Percentiles rank a stretch among this genome's conserved stretches.
Conservation (phyloP, 306 rosid species). For the Vigna unguiculata region DNA sequence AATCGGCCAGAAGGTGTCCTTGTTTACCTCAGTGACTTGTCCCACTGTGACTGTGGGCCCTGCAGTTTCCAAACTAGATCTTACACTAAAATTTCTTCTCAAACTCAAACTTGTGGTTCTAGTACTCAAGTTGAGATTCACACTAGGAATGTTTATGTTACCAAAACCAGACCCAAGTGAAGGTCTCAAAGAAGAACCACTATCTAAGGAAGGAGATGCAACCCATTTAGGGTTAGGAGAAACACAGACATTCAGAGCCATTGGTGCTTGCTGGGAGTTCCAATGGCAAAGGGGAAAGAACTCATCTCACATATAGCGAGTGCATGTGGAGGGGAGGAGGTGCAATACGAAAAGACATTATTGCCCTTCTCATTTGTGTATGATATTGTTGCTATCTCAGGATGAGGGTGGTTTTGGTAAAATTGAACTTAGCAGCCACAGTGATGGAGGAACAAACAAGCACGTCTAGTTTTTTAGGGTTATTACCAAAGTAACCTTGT, state of each 20-base stretch:
- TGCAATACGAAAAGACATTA: conserved; percentile 16
- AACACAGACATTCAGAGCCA: conserved; percentile 62
- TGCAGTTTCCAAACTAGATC: conserved; percentile 74
- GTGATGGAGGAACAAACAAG: not conserved
- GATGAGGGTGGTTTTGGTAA: conserved; percentile 35
- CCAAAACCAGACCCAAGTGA: conserved; percentile 22
- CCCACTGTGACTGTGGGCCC: conserved; percentile 74
- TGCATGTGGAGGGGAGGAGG: not conserved
- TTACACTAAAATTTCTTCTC: conserved; percentile 46
- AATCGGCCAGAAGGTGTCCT: conserved; percentile 98
- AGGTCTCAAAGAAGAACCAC: conserved; percentile 24
- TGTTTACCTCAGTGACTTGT: conserved; percentile 85
- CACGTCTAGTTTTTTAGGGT: not conserved
- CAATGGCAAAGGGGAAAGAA: not conserved
- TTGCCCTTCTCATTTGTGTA: conserved; percentile 34
- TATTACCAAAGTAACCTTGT: conserved; percentile 35
- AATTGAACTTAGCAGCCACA: conserved; percentile 7
- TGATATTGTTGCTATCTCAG: not conserved
- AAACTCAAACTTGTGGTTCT: not conserved
- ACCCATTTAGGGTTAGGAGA: conserved; percentile 44
- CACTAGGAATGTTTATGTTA: not conserved
- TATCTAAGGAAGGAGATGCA: conserved; percentile 41
- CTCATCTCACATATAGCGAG: conserved; percentile 4
- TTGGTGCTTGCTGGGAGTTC: conserved; percentile 37
- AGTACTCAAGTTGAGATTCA: not conserved